Percentiles rank a stretch among this genome's conserved stretches.
These are phyloP conservation scores for Vinca minor DNA, from an alignment of 257 asterid species.

Conservation along the genomic window DNA sequence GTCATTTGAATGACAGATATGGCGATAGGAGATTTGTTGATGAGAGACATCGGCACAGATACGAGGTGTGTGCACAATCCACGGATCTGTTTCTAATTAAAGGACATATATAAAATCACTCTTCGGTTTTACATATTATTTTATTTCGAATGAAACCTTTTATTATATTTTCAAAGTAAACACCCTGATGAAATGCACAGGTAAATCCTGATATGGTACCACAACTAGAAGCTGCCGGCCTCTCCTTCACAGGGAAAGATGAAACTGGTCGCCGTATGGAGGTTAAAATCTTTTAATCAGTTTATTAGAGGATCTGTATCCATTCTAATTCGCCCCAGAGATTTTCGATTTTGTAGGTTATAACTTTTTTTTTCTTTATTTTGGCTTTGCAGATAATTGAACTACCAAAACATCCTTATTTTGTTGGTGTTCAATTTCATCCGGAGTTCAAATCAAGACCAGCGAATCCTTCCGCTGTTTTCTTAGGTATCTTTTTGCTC, in stretches of 20 bases:
- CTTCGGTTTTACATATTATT: not conserved
- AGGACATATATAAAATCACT: not conserved
- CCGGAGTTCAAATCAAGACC: conserved; percentile 48
- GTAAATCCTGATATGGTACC: conserved; percentile 42
- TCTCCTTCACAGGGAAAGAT: conserved; percentile 41
- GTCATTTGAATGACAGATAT: conserved; percentile 36
- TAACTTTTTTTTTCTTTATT: not conserved
- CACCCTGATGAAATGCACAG: conserved; percentile 15
- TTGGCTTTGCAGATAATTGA: conserved; percentile 29
- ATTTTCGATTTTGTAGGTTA: not conserved
- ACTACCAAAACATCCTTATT: conserved; percentile 39
- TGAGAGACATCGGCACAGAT: conserved; percentile 97
- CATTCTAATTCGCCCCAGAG: not conserved
- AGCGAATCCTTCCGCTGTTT: conserved; percentile 36
- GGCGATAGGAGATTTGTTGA: conserved; percentile 50
- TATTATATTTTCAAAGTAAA: not conserved
- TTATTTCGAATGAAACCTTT: not conserved
- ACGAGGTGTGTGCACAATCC: conserved; percentile 49
- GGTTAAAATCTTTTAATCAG: conserved; percentile 15
- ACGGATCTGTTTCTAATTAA: not conserved
- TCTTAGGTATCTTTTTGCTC: conserved; percentile 26
- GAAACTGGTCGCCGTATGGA: conserved; percentile 43
- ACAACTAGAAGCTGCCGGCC: conserved; percentile 38
- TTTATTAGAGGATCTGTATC: not conserved
- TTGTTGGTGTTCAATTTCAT: conserved; percentile 41